A percentile compares a stretch with the other conserved stretches of the same genome.
phyloP scores from a whole-genome alignment of 306 rosid species.

The Quercus wislizeni region DNA sequence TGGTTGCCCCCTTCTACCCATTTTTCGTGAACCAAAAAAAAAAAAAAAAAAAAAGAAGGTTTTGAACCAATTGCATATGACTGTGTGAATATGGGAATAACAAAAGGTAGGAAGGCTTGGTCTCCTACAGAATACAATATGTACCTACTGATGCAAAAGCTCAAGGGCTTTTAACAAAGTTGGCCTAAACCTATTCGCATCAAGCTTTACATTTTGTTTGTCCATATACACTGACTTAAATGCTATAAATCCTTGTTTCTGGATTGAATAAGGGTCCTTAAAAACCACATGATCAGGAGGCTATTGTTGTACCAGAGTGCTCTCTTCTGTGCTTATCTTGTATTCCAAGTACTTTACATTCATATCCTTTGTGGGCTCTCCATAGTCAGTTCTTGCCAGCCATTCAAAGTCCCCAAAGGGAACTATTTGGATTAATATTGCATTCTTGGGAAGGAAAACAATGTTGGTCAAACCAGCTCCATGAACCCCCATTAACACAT shows the following conservation, averaged over 20 bases:
- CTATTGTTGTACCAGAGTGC: slow-evolving; percentile 63
- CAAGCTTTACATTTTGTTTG: slow-evolving; percentile 63
- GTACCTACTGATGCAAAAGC: slow-evolving; percentile 53
- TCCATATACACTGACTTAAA: slow-evolving; percentile 61
- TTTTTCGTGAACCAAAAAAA: too few relatives aligned
- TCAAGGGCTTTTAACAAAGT: slow-evolving; percentile 66
- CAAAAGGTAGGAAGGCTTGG: not conserved
- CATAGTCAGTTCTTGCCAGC: slow-evolving; percentile 54
- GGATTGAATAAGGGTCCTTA: slow-evolving; percentile 44
- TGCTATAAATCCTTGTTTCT: slow-evolving; percentile 48
- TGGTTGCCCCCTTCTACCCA: too few relatives aligned
- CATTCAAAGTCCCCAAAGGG: slow-evolving; percentile 74
- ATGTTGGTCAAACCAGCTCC: slow-evolving; percentile 95
- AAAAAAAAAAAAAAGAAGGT: not conserved
- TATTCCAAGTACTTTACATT: slow-evolving; percentile 71
- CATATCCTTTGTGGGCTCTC: slow-evolving; percentile 64
- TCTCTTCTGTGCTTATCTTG: slow-evolving; percentile 61
- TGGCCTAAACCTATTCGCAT: slow-evolving; percentile 68
- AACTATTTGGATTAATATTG: slow-evolving; percentile 69
- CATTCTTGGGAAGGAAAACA: slow-evolving; percentile 77
- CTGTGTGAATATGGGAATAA: not conserved
- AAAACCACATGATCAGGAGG: slow-evolving; percentile 53
- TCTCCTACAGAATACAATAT: not conserved
- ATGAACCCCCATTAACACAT: slow-evolving; percentile 86
- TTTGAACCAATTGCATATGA: not conserved